Evolutionary conservation across 2,329 filamentous ascomycete species (phyloP), one percentile per base, ranked within the genome.

Genomic region (Aspergillus arachidicola): DNA sequence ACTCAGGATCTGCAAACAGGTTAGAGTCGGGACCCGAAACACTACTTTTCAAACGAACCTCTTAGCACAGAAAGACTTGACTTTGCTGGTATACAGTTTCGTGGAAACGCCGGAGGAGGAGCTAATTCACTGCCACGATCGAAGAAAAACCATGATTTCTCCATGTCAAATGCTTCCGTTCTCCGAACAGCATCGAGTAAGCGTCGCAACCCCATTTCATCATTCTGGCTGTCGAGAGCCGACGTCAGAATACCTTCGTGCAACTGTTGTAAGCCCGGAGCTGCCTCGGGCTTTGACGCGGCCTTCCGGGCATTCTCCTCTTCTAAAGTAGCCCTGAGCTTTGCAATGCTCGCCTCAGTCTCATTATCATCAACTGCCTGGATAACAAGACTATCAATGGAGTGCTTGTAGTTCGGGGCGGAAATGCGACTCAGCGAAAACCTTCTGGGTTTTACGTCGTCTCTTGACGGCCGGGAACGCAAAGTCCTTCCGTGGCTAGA

Each of bases 141-240:
- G 66, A 89, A 90, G 71, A 90, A 89, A 58, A 83, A 81, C 79
- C 86, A 91, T 5, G 76, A 75, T 58, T 81, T 80, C n/a, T 84
- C 80, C 19, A 78, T 73, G 23, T 84, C 78, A 46, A 86, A 79
- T 32, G 85, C 86, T 71, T 89, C 87, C 2, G 87, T 90, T 68
- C 87, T 82, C 64, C 82, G 79, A 68, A 91, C 82, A 43, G 87
- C 88, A 64, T 82, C 78, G 63, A 84, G 78, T 34, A 89, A 76
- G 66, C 84, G 84, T 62, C 81, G 76, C 6, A 81, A 73, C 34
- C 75, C 79, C 10, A 71, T 72, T 12, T 74, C 76, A 34, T 83
- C 81, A 32, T 82, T 80, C 26, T 80, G 73, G 21, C 81, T 80
- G 46, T 77, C 79, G 19, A 82, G 70, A 1, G 81, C 76, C 4